Base-by-base conservation (phyloP, 2,329 filamentous ascomycete species). In the Remersonia thermophila region DNA sequence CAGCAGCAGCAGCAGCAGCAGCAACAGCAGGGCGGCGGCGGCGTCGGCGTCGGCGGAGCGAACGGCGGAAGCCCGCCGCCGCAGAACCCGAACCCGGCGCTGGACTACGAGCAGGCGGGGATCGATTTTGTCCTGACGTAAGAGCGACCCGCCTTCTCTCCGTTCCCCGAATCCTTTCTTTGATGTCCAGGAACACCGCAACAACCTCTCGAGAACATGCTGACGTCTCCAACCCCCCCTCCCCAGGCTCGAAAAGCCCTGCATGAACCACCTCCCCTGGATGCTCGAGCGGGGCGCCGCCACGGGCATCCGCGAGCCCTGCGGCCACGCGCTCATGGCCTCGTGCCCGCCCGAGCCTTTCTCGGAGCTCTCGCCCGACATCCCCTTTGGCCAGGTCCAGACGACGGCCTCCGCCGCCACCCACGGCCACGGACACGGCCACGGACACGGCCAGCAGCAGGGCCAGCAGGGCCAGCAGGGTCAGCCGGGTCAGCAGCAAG, bases 71-170 rank as follows among this genome's bases (percentile, higher is more conserved):
- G 41, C 49, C 33, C 53, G 48, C 42, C 43, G 45, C 42, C 53
- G 44, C 40, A 59, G 46, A 49, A 57, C 56, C 54, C 58, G 28
- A 52, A 55, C 35, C 44, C 51, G 9, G 59, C 63, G 30, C 55
- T 82, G 49, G 80, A 87, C 56, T 80, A 83, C 62, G 81, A 89
- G 56, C 80, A 86, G 57, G 74, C 83, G 50, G 83, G 83, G 55
- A 86, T 91, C 63, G 83, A 91, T 60, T 89, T 91, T 65, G 83
- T 91, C 52, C 73, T 91, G 72, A 81, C 82, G 83, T 91, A 86
- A 72, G 83, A 73, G 6, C 17, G 18, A 12, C 23, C 58, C 65
- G 67, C 59, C 70, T 14, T 27, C 29, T n/a, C n/a, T n/a, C n/a
- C n/a, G n/a, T n/a, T n/a, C n/a, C n/a, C n/a, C n/a, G n/a, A n/a